A percentile compares a stretch with the other conserved stretches of the same genome.
These are phyloP conservation scores for Erodium maritimum DNA, from an alignment of 345 rosid species.

Conservation along the genomic window DNA sequence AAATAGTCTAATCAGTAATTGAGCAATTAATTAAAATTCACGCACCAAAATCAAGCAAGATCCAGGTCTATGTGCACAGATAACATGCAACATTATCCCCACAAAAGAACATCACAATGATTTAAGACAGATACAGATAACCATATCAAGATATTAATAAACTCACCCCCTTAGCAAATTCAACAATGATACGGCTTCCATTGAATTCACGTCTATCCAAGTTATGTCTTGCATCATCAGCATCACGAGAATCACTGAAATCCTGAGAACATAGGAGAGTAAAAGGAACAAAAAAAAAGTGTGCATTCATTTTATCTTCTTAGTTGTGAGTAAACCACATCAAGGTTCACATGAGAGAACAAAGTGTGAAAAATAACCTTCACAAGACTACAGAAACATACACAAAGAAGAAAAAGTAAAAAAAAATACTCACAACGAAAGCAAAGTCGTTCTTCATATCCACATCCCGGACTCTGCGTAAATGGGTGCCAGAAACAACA, in stretches of 20 bases:
- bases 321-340: background rate
- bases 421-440: constrained; percentile 53
- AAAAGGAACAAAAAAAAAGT: constrained; percentile 17
- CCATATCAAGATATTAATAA: background rate
- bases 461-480: constrained; percentile 97
- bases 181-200: constrained; percentile 88
- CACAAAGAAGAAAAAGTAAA: constrained; percentile 2
- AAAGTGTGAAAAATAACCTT: background rate
- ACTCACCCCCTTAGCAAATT: constrained; percentile 79
- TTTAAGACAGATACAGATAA: background rate
- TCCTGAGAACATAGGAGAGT: constrained; percentile 43
- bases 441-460: constrained; percentile 99
- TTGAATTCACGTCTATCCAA: constrained; percentile 71
- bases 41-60: background rate
- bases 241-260: constrained; percentile 88
- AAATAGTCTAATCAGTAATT: background rate
- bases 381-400: background rate
- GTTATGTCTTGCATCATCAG: constrained; percentile 80
- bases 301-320: constrained; percentile 3
- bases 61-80: background rate
- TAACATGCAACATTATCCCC: background rate
- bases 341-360: background rate
- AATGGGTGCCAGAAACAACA: constrained; percentile 93
- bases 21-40: background rate
- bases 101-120: background rate